Conservation (phyloP, 2,329 filamentous ascomycete species). For the Aspergillus luchuensis region DNA sequence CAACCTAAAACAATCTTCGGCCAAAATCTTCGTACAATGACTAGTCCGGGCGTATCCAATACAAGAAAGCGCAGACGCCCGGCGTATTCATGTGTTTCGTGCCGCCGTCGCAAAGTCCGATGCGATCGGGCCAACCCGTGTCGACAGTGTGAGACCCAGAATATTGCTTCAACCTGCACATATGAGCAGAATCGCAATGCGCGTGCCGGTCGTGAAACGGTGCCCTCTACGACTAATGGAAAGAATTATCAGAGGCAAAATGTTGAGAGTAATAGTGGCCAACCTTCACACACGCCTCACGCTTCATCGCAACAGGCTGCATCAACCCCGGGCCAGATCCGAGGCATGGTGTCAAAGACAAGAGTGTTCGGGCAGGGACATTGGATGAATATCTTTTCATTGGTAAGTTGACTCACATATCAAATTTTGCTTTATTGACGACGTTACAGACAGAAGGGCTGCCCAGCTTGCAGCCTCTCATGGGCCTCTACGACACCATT, state of each 20-base stretch:
- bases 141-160: background rate
- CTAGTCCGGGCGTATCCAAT: background rate
- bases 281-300: background rate
- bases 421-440: background rate
- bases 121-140: background rate
- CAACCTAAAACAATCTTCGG: no score
- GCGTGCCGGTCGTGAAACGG: background rate
- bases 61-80: background rate
- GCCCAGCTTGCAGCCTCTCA: slow-evolving; percentile 10
- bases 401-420: slow-evolving; percentile 15
- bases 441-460: slow-evolving; percentile 15
- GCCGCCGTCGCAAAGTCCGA: background rate
- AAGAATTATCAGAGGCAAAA: accelerated
- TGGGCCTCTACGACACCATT: slow-evolving; percentile 6
- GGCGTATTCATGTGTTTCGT: background rate
- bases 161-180: background rate
- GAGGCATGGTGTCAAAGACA: slow-evolving; percentile 27
- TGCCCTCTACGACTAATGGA: background rate
- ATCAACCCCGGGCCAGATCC: slow-evolving; percentile 9
- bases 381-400: slow-evolving; percentile 26
- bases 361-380: slow-evolving; percentile 29
- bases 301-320: background rate
- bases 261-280: background rate
- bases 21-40: background rate
- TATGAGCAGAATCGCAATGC: background rate